These are phyloP conservation scores for Theobroma cacao DNA, from an alignment of 345 rosid species.

Conservation along the genomic window DNA sequence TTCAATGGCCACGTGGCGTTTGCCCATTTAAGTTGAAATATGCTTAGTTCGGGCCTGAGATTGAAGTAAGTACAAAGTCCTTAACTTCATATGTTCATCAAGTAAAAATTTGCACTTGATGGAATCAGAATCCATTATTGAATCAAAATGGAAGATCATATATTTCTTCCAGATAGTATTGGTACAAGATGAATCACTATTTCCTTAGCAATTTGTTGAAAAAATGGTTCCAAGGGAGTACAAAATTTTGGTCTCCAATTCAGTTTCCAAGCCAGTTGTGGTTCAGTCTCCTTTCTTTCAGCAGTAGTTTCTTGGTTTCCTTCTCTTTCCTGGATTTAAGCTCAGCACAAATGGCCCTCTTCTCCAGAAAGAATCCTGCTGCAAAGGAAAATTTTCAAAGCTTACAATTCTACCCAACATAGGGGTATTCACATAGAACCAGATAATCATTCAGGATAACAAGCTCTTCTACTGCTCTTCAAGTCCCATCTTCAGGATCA, in stretches of 20 bases:
- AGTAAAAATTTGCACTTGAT: no score
- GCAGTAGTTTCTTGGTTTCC: neutral
- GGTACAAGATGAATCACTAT: neutral
- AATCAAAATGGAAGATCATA: neutral
- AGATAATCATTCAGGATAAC: neutral
- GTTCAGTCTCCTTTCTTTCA: neutral
- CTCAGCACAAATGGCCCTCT: neutral
- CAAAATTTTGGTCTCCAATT: neutral
- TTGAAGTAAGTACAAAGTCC: no score
- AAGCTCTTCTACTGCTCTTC: neutral
- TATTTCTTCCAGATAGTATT: neutral
- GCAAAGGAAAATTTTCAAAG: neutral
- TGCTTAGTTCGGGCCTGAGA: no score
- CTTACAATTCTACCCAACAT: neutral
- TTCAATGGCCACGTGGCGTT: no score
- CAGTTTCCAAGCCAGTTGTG: neutral
- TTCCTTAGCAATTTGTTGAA: neutral
- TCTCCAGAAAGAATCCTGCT: neutral
- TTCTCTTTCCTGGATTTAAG: neutral
- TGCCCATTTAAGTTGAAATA: no score
- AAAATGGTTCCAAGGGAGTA: neutral
- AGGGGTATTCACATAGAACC: neutral
- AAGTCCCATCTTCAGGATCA: constrained; percentile 41
- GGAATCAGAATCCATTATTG: neutral
- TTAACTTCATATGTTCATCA: no score